Evolutionary conservation across 2,329 filamentous ascomycete species (phyloP).

Genomic region (Elsinoe necatrix): DNA sequence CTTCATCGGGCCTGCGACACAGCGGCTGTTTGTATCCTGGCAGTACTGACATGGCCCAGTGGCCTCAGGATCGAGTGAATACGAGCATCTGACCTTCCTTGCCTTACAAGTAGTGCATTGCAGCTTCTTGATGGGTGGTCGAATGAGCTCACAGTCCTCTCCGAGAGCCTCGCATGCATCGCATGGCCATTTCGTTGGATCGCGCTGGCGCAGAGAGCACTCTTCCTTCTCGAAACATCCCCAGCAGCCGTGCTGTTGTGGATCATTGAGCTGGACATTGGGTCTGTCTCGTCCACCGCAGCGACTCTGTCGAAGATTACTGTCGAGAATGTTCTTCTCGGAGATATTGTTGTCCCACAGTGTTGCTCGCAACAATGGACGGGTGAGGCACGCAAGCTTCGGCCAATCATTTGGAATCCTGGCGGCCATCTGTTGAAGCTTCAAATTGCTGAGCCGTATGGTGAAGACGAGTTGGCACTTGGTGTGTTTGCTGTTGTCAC

Average conservation of each 20-base stretch:
- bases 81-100: constrained; percentile 29
- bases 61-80: constrained; percentile 23
- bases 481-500: not conserved
- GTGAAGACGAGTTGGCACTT: not conserved
- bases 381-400: not conserved
- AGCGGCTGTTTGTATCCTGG: constrained; percentile 23
- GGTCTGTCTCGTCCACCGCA: not conserved
- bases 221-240: constrained; percentile 22
- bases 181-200: constrained; percentile 31
- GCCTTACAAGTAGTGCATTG: constrained; percentile 30
- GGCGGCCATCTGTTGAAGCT: not conserved
- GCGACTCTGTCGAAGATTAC: not conserved
- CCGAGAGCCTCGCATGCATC: constrained; percentile 26
- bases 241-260: constrained; percentile 26
- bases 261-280: constrained; percentile 21
- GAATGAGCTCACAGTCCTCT: constrained; percentile 31
- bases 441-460: not conserved
- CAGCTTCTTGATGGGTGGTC: constrained; percentile 27
- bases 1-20: constrained; percentile 32
- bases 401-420: constrained; percentile 17
- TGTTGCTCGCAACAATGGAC: not conserved
- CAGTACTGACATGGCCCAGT: constrained; percentile 30
- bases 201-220: constrained; percentile 31
- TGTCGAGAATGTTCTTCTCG: not conserved
- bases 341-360: not conserved